These are phyloP conservation scores for Penicillium malachiteum DNA, from an alignment of 495 filamentous ascomycete species.

Conservation along the genomic window DNA sequence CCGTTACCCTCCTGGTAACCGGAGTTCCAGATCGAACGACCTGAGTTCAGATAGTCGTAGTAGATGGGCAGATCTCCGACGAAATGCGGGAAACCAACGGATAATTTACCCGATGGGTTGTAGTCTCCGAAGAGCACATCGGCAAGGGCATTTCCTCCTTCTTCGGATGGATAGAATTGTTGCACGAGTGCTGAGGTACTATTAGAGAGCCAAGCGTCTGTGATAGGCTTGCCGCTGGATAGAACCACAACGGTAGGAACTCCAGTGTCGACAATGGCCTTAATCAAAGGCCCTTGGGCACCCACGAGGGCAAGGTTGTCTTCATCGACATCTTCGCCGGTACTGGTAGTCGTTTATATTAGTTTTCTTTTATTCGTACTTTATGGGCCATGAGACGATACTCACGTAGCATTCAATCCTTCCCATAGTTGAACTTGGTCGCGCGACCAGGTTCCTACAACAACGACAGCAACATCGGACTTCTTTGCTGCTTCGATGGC, in stretches of 20 bases:
- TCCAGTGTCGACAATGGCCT: slow-evolving; percentile 61
- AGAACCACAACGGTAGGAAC: slow-evolving; percentile 72
- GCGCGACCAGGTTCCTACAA: slow-evolving; percentile 73
- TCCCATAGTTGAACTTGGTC: slow-evolving; percentile 67
- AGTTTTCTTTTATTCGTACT: neutral
- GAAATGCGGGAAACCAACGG: slow-evolving; percentile 63
- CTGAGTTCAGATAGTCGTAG: slow-evolving; percentile 70
- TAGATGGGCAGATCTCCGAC: slow-evolving; percentile 66
- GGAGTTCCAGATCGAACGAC: slow-evolving; percentile 48
- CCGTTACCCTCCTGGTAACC: slow-evolving; percentile 53
- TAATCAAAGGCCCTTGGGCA: slow-evolving; percentile 64
- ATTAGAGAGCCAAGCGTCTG: slow-evolving; percentile 59
- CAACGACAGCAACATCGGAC: slow-evolving; percentile 67
- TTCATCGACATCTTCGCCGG: slow-evolving; percentile 70
- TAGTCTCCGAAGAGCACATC: slow-evolving; percentile 60
- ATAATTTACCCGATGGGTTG: slow-evolving; percentile 62
- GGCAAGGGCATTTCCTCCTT: slow-evolving; percentile 55
- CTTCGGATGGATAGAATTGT: slow-evolving; percentile 69
- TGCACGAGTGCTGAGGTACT: slow-evolving; percentile 60
- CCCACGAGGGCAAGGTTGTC: slow-evolving; percentile 62
- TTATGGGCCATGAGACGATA: slow-evolving; percentile 1
- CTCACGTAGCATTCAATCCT: slow-evolving; percentile 62
- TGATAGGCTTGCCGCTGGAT: slow-evolving; percentile 63
- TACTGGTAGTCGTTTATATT: slow-evolving; percentile 35
- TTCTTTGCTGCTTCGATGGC: slow-evolving; percentile 61